phyloP scores from a whole-genome alignment of 225 moss, liverwort and hornwort species.

The Pseudisothecium myosuroides region DNA sequence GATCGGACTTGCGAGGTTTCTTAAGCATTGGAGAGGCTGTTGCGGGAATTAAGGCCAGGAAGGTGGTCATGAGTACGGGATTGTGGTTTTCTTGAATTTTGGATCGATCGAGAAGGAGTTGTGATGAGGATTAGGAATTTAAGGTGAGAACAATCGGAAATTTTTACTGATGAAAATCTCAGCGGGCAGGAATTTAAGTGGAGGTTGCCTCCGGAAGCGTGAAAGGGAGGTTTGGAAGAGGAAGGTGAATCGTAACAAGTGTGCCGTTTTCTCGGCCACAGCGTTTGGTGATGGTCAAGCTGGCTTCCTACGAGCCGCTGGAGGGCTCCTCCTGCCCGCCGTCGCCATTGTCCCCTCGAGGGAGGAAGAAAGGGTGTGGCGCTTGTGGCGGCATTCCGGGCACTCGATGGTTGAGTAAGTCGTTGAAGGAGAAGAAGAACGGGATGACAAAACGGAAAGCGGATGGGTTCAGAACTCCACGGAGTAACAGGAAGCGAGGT shows the following conservation, averaged over 20 bases:
- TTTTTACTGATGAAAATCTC: conserved; percentile 1
- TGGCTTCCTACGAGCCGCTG: conserved; percentile 35
- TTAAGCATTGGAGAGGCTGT: neutral
- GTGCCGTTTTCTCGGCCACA: neutral
- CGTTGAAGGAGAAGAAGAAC: conserved; percentile 10
- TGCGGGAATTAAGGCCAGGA: neutral
- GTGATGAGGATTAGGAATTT: neutral
- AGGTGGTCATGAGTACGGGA: neutral
- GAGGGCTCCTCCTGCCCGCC: conserved; percentile 32
- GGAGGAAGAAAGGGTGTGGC: conserved; percentile 13
- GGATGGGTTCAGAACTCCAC: neutral
- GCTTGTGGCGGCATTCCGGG: conserved; percentile 30
- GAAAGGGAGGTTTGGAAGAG: neutral
- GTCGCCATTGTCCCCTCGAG: conserved; percentile 8
- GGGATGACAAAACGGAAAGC: conserved; percentile 8
- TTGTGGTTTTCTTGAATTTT: neutral
- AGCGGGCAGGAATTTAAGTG: neutral
- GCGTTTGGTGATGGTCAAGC: conserved; percentile 12
- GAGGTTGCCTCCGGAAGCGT: neutral
- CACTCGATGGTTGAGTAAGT: conserved; percentile 23
- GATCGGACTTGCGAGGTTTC: neutral
- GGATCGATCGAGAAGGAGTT: neutral
- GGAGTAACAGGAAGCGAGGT: conserved; percentile 29
- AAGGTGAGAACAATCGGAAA: neutral
- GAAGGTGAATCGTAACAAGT: neutral